A percentile compares a stretch with the other conserved stretches of the same genome.
phyloP scores from a whole-genome alignment of 2,329 filamentous ascomycete species.

The Rugonectria rugulosa region DNA sequence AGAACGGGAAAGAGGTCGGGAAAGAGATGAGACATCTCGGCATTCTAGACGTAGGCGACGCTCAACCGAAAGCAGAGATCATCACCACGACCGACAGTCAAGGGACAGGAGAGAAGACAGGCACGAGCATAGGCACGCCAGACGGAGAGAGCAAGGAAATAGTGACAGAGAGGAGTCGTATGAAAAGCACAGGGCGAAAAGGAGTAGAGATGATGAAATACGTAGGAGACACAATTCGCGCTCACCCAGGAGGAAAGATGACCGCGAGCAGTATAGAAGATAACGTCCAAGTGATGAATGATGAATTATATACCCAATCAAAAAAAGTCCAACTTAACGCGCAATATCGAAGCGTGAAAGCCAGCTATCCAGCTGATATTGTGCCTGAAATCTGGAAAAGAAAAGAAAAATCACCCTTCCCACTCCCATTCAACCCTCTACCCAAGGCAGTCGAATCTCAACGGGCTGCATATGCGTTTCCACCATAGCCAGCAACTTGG shows the following conservation, averaged over 20 bases:
- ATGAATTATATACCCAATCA: constrained; percentile 28
- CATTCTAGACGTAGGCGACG: constrained; percentile 24
- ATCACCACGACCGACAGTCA: constrained; percentile 17
- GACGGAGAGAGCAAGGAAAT: constrained; percentile 6
- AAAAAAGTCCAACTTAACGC: neutral
- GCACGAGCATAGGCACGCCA: constrained; percentile 15
- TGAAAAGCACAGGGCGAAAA: constrained; percentile 9
- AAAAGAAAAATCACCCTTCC: neutral
- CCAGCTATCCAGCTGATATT: neutral
- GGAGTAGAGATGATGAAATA: constrained; percentile 19
- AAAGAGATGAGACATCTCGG: constrained; percentile 21
- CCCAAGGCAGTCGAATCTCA: constrained; percentile 61
- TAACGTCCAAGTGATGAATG: constrained; percentile 19
- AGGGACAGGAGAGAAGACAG: constrained; percentile 18
- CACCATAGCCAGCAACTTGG: constrained; percentile 60
- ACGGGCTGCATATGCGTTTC: constrained; percentile 59
- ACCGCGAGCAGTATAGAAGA: constrained; percentile 18
- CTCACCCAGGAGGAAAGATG: constrained; percentile 18
- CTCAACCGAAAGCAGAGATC: constrained; percentile 23
- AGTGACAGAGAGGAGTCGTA: neutral
- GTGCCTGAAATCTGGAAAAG: neutral
- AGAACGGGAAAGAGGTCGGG: constrained; percentile 18
- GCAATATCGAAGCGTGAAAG: neutral
- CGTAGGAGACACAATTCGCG: constrained; percentile 25
- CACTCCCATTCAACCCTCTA: constrained; percentile 32